Base-by-base conservation (phyloP, 2,329 filamentous ascomycete species). In the Dichotomopilus funicola region DNA sequence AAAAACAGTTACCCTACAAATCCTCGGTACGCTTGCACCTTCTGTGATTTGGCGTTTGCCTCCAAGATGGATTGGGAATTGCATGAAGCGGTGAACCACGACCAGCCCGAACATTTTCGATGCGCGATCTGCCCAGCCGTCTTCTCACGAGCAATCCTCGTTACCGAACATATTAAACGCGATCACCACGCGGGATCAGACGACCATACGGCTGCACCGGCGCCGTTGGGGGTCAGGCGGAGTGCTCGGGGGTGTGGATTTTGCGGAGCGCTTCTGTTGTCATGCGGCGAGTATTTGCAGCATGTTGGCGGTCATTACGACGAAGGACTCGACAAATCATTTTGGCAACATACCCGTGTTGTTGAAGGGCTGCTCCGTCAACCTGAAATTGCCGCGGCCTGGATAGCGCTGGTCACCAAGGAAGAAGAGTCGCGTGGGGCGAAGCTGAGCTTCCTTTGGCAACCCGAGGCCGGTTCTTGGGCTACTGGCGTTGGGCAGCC, bases 161-260 rank as follows among this genome's bases (percentile, higher is more conserved):
- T 63, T 37, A 35, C 44, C 13, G 46, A 49, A 12, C 58, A 60
- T 31, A 27, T 47, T 8, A 43, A 53, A 19, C 36, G 13, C n/a
- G 34, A 49, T 19, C 59, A 64, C 19, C 44, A 13, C 9, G 33
- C 56, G 6, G 31, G 43, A 10, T 11, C 34, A 12, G 34, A 19
- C 1, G 10, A 10, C 6, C 9, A 9, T 11, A 10, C 46, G 1
- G 4, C 48, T 3, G 19, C 37, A 0, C 31, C 47, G 5, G 34
- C 46, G 6, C 36, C 34, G 35, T 45, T 40, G 12, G 34, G 45
- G 4, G 8, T 47, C 0, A 51, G 51, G 11, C 51, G 58, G 43
- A 57, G 47, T 4, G 59, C 55, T 31, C 63, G 63, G 62, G 61
- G 61, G 9, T 64, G 63, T 44, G 63, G 63, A 5, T 64, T 64